phyloP scores from a whole-genome alignment of 768 basidiomycete genomes.

The Chalciporus piperatus region DNA sequence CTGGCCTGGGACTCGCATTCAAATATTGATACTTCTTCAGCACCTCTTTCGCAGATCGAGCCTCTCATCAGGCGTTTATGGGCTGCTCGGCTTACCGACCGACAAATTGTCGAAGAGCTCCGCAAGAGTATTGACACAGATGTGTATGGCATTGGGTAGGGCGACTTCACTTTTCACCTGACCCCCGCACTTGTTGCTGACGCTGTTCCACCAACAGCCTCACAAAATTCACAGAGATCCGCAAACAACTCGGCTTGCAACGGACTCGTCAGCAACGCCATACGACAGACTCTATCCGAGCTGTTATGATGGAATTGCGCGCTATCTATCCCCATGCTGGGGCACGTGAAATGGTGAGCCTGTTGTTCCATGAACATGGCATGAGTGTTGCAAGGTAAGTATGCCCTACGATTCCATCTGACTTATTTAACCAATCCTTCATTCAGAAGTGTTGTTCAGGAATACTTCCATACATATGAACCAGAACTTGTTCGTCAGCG shows the following conservation, averaged over 20 bases:
- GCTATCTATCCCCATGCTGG: constrained; percentile 1
- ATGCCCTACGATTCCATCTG: no score
- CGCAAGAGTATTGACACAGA: constrained; percentile 21
- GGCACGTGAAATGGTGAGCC: background rate
- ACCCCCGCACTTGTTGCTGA: no score
- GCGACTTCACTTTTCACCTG: no score
- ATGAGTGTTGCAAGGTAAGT: no score
- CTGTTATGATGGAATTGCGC: background rate
- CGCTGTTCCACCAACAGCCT: no score
- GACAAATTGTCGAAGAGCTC: constrained; percentile 22
- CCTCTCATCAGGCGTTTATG: constrained; percentile 15
- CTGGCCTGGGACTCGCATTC: no score
- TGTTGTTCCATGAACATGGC: background rate
- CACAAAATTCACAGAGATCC: background rate
- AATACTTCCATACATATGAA: constrained; percentile 7
- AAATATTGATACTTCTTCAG: no score
- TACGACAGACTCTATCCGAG: background rate
- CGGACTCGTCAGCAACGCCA: background rate
- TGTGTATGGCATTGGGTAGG: constrained; percentile 26
- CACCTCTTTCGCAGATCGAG: constrained; percentile 5
- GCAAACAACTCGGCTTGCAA: background rate
- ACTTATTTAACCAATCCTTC: no score
- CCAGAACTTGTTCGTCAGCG: constrained; percentile 21
- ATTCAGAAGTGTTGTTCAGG: background rate
- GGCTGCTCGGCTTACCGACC: constrained; percentile 25